Base-by-base conservation (phyloP, 2,329 filamentous ascomycete genomes). In the Aspergillus sp. region DNA sequence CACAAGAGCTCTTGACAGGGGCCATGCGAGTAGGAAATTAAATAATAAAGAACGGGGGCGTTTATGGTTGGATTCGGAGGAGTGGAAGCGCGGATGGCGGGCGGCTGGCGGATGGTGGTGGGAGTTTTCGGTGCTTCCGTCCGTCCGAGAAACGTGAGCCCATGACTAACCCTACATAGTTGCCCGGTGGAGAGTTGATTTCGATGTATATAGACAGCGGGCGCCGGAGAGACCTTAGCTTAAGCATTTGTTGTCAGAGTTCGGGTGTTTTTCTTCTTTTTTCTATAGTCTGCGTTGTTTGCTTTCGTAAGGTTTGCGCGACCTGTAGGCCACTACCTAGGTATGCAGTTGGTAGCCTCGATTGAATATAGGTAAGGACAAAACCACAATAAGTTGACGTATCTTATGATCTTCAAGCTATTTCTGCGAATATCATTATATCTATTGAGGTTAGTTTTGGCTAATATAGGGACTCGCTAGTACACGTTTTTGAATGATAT, bases 61-160 rank as follows among this genome's bases (percentile, higher is more conserved):
- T 20, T 54, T 27, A 20, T 20, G 54, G 24, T 44, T 51, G 54
- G 46, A 27, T 30, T 50, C 52, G 50, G 58, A 46, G n/a, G 48
- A 48, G 48, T 56, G 56, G 51, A 52, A 47, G 33, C 34, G 24
- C 34, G 19, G 53, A 42, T 34, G 13, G 47, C 44, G 22, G 40
- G 34, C 24, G 40, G 20, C 19, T 2, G 40, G 47, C n/a, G 39
- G 34, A 7, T n/a, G 19, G 20, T 20, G 3, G 33, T 53, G 45
- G 24, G 41, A 19, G 44, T 27, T 5, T 30, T 30, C 9, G 46
- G 41, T 39, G 51, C 62, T 65, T 66, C 62, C 64, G 62, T 60
- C 63, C 61, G 63, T 59, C 63, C 63, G 64, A 64, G 45, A 46
- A 24, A 24, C 44, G 45, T 30, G 24, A 24, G 44, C 30, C 44